Percentiles rank a stretch among this genome's conserved stretches.
These are phyloP conservation scores for Panus rudis DNA, from an alignment of 768 basidiomycete species.

Conservation along the genomic window DNA sequence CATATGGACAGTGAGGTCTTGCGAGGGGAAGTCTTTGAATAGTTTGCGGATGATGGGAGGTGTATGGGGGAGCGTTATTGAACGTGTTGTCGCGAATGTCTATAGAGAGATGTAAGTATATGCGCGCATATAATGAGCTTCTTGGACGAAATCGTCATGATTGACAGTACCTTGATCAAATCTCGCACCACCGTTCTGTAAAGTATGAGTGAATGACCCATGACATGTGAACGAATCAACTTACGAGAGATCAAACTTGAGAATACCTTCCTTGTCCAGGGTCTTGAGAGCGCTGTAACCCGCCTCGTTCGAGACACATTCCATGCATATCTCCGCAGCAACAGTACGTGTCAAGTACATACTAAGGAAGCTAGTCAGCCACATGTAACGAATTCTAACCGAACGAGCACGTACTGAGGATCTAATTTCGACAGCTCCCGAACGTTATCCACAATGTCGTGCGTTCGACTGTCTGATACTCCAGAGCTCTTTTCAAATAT, in stretches of 20 bases:
- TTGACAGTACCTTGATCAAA: constrained; percentile 49
- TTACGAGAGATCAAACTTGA: constrained; percentile 65
- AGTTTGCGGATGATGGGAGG: constrained; percentile 53
- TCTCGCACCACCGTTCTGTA: constrained; percentile 52
- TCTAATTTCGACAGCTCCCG: constrained; percentile 67
- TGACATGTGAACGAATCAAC: constrained; percentile 22
- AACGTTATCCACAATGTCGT: constrained; percentile 65
- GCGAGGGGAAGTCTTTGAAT: constrained; percentile 59
- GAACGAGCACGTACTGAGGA: constrained; percentile 39
- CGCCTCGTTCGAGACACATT: constrained; percentile 61
- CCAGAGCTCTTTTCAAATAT: constrained; percentile 64
- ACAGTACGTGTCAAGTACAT: constrained; percentile 82
- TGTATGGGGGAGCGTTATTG: constrained; percentile 44
- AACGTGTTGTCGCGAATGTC: constrained; percentile 67
- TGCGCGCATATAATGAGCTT: constrained; percentile 1
- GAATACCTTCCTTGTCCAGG: constrained; percentile 55
- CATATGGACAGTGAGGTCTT: constrained; percentile 53
- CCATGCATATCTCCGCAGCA: constrained; percentile 80
- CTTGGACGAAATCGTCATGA: background rate
- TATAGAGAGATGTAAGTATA: constrained; percentile 20
- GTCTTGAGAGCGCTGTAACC: constrained; percentile 64
- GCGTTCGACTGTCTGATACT: constrained; percentile 44
- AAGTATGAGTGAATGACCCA: background rate
- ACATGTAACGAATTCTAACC: constrained; percentile 1
- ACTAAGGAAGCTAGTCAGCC: constrained; percentile 30